Evolutionary conservation across 495 filamentous ascomycete genomes (phyloP), one percentile per base, ranked within the genome.

Genomic region (Hypoxylon fuscum): DNA sequence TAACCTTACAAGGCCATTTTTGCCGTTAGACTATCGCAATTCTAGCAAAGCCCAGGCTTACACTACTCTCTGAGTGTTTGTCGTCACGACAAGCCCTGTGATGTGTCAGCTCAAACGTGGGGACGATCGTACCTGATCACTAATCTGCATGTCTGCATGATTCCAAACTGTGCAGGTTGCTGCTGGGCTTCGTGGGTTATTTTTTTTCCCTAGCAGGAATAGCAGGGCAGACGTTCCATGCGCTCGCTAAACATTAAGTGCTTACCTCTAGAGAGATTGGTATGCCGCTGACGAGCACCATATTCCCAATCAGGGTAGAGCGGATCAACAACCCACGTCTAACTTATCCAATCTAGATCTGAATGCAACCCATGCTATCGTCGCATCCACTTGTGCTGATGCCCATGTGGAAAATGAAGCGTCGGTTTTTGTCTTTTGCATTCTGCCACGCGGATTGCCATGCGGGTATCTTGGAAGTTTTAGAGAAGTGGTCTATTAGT

Each of bases 231-330:
- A 11, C 27, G 31, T 34, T 34, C 31, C 31, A 11, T 34, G 31
- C 31, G n/a, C n/a, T 12, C n/a, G 31, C 2, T 34, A 34, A 11
- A 34, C n/a, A 34, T 11, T 34, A 34, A 34, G 31, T 34, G 31
- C 31, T 34, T 34, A 34, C 31, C 31, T 34, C 31, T 11, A 12
- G 10, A 10, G 31, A 34, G 10, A 34, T 34, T 34, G n/a, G 31
- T 12, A 34, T 34, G 31, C 31, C n/a, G 10, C 31, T 34, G 9
- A 45, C 14, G 45, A 64, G 10, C 15, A 55, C 55, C 55, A 59
- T 64, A 34, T 43, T 44, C 61, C 55, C 12, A 27, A 50, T 64
- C 11, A 34, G 58, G 21, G 9, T 35, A 23, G 37, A 34, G 48
- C 54, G 42, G 27, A 53, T 18, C 43, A 17, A 31, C 10, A 42